Conservation (phyloP, 768 basidiomycete species). For the Leccinum pellstonianum region DNA sequence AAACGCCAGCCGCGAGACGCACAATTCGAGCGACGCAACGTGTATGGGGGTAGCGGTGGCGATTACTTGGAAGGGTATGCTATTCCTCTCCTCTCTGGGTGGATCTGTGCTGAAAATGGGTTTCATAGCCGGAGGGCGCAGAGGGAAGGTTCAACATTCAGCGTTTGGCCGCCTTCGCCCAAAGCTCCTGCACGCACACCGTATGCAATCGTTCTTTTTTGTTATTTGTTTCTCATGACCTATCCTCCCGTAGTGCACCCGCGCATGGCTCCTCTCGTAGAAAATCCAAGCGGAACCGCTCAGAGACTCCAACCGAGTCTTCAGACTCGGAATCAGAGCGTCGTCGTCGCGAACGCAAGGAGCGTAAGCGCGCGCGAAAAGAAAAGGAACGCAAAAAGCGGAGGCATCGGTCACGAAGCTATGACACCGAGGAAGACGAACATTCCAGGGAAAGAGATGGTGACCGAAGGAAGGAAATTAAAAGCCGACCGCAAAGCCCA, state of each 20-base stretch:
- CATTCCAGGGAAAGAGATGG: constrained; percentile 27
- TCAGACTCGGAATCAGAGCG: constrained; percentile 58
- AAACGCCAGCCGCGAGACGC: constrained; percentile 27
- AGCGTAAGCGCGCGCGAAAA: constrained; percentile 53
- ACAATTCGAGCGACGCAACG: constrained; percentile 25
- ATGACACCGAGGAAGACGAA: constrained; percentile 37
- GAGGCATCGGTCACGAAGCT: constrained; percentile 37
- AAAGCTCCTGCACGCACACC: constrained; percentile 58
- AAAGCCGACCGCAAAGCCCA: constrained; percentile 34
- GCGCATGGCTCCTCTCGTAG: constrained; percentile 51
- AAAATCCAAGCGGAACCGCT: constrained; percentile 59
- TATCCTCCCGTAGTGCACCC: constrained; percentile 46
- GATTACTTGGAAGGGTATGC: constrained; percentile 73
- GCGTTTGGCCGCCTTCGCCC: constrained; percentile 85
- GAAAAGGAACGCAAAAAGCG: constrained; percentile 43
- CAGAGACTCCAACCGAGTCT: constrained; percentile 41
- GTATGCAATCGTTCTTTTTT: constrained; percentile 37
- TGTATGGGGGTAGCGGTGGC: constrained; percentile 31
- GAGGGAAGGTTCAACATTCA: constrained; percentile 53
- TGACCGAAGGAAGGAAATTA: constrained; percentile 31
- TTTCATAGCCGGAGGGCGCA: constrained; percentile 63
- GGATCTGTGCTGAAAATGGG: not conserved
- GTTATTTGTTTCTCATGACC: not conserved
- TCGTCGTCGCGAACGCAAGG: constrained; percentile 56
- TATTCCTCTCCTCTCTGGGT: not conserved